Base-by-base conservation (phyloP, 768 basidiomycete genomes). In the Lyophyllum decastes region DNA sequence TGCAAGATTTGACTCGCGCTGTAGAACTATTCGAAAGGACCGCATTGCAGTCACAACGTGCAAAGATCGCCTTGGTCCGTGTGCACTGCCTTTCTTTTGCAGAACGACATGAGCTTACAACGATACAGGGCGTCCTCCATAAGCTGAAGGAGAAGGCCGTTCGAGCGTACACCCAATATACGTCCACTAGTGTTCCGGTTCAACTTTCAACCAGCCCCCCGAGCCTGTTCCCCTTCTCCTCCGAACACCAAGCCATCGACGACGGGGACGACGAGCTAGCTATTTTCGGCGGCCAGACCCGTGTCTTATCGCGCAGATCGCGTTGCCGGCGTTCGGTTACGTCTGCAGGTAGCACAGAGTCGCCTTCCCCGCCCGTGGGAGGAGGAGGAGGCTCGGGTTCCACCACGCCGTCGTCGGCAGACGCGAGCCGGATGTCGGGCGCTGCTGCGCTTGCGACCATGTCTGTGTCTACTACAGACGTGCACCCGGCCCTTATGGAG, bases 281-380 rank as follows among this genome's bases (percentile, higher is more conserved):
- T 7, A 80, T 84, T 24, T 84, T 83, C 53, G 82, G 82, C 16
- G 82, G 82, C 8, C 81, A 83, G 64, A 78, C 75, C 52, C 73
- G 76, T 26, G 72, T 83, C 8, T 58, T 83, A 17, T 54, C 66
- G 14, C 61, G 64, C 7, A 67, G 61, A 22, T 50, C 64, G 33
- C 59, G 62, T 16, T 44, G 45, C 33, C 63, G 58, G 30, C 45
- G 47, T 25, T 25, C 55, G 8, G 54, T 49, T 12, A 34, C 57
- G 0, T 52, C 57, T 3, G n/a, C 22, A 27, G 57, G 43, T 14
- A 52, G 49, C 27, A 26, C 17, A 2, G 54, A 59, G 25, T 63
- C 69, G 2, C 54, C 66, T 19, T 65, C 68, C 16, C 60, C 62
- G 10, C 59, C 65, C 10, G 52, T 34, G 35, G 53, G 54, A 2